Evolutionary conservation across 345 rosid species (phyloP).

Genomic region (Odontarrhena argentea): DNA sequence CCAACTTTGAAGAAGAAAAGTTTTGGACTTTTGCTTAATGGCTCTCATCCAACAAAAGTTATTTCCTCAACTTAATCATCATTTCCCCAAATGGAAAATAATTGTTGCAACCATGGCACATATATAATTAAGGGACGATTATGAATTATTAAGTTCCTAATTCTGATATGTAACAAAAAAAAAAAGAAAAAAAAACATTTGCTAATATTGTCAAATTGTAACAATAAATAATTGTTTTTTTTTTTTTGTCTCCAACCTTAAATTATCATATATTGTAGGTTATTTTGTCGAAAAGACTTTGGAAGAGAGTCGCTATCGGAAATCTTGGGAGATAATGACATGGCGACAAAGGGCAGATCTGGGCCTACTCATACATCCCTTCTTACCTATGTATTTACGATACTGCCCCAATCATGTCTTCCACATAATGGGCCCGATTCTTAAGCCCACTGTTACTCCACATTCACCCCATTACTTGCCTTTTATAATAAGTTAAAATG

Average conservation of each 20-base stretch:
- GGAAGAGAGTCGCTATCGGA: constrained; percentile 49
- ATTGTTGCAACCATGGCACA: background rate
- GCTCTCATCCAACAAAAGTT: constrained; percentile 36
- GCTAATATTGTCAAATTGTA: too few species aligned
- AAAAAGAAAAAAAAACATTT: too few species aligned
- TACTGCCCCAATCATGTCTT: background rate
- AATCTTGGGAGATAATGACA: constrained; percentile 68
- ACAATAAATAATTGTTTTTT: too few species aligned
- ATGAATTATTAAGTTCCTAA: too few species aligned
- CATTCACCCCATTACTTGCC: too few species aligned
- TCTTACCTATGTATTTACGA: constrained; percentile 19
- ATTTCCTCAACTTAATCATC: constrained; percentile 12
- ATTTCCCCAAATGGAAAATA: constrained; percentile 24
- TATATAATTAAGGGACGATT: too few species aligned
- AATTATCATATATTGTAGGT: too few species aligned
- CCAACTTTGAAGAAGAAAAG: constrained; percentile 45
- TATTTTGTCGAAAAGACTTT: background rate
- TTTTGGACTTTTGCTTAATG: constrained; percentile 33
- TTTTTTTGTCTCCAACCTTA: background rate
- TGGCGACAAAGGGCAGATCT: constrained; percentile 56
- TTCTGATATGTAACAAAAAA: too few species aligned
- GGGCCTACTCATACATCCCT: constrained; percentile 41
- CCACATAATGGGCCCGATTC: background rate
- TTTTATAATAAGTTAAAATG: too few species aligned
- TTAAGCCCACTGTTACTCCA: background rate